These are phyloP conservation scores for Torrubiella hemipterigena DNA, from an alignment of 2,329 filamentous ascomycete genomes.

Conservation along the genomic window DNA sequence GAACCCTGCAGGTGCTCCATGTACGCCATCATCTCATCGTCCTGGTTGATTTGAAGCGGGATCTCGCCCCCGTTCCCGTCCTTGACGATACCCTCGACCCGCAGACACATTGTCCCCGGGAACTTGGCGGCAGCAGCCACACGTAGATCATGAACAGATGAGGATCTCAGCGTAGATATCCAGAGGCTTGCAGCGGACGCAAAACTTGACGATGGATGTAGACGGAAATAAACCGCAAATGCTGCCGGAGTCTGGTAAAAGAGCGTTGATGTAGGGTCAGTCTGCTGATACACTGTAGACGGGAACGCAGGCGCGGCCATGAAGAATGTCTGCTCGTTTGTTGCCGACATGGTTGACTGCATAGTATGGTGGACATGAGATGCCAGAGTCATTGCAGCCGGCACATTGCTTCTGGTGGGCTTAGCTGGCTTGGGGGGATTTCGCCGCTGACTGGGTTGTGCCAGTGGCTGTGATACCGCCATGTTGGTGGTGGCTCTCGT, in stretches of 20 bases:
- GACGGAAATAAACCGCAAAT: conserved; percentile 52
- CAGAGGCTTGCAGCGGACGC: conserved; percentile 42
- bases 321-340: conserved; percentile 10
- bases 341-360: conserved; percentile 17
- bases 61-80: conserved; percentile 48
- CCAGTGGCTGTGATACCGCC: too few relatives aligned
- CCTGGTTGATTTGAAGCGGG: conserved; percentile 52
- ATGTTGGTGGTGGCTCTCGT: too few relatives aligned
- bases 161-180: conserved; percentile 49
- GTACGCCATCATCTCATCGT: conserved; percentile 63
- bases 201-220: conserved; percentile 51
- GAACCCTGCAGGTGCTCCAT: conserved; percentile 46
- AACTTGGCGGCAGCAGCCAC: conserved; percentile 49
- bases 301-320: neutral
- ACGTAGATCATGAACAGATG: conserved; percentile 50
- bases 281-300: conserved; percentile 5
- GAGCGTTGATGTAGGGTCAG: too few relatives aligned
- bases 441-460: too few relatives aligned
- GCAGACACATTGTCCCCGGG: conserved; percentile 43
- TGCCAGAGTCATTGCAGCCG: too few relatives aligned
- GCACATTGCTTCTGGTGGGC: too few relatives aligned
- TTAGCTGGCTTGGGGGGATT: too few relatives aligned
- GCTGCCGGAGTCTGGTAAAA: conserved; percentile 11
- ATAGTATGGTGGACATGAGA: too few relatives aligned
- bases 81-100: conserved; percentile 55